Evolutionary conservation across 108 stramenopile species (phyloP).

Genomic region (Hondaea fermentalgiana): DNA sequence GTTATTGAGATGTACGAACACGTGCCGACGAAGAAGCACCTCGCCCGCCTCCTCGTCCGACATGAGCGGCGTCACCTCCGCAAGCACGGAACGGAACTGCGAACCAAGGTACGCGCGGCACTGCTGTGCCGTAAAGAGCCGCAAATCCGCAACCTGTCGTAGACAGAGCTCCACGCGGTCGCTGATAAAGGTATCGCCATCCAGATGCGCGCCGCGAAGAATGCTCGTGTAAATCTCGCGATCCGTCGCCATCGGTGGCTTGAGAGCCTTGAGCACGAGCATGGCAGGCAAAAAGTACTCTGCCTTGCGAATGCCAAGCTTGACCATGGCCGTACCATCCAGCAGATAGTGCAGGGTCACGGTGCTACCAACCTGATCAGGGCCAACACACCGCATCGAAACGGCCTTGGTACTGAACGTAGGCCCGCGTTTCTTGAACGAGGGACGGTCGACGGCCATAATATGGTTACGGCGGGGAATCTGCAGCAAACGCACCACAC

Average conservation of each 20-base stretch:
- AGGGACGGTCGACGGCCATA: conserved; percentile 71
- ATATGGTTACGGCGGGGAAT: conserved; percentile 81
- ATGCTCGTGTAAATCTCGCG: conserved; percentile 16
- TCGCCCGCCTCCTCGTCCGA: conserved; percentile 77
- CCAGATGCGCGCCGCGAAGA: conserved; percentile 20
- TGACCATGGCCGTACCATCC: conserved; percentile 82
- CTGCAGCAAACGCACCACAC: conserved; percentile 86
- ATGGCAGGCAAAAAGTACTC: conserved; percentile 88
- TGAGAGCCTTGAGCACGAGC: conserved; percentile 72
- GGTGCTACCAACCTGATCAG: conserved; percentile 71
- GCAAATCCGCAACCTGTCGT: conserved; percentile 74
- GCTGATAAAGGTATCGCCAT: conserved; percentile 75
- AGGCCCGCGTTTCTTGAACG: conserved; percentile 81
- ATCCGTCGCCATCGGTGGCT: conserved; percentile 37
- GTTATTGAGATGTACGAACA: conserved; percentile 26
- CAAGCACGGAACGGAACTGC: conserved; percentile 67
- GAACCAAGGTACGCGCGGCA: conserved; percentile 78
- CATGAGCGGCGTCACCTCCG: conserved; percentile 56
- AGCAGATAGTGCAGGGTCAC: conserved; percentile 89
- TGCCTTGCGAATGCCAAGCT: conserved; percentile 75
- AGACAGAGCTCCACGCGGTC: conserved; percentile 81
- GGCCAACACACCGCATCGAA: conserved; percentile 46
- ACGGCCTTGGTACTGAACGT: conserved; percentile 60
- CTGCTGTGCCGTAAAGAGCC: conserved; percentile 68
- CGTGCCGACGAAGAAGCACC: conserved; percentile 68